Base-by-base conservation (phyloP, 23 red algal species). In the Agarophyton chilense region DNA sequence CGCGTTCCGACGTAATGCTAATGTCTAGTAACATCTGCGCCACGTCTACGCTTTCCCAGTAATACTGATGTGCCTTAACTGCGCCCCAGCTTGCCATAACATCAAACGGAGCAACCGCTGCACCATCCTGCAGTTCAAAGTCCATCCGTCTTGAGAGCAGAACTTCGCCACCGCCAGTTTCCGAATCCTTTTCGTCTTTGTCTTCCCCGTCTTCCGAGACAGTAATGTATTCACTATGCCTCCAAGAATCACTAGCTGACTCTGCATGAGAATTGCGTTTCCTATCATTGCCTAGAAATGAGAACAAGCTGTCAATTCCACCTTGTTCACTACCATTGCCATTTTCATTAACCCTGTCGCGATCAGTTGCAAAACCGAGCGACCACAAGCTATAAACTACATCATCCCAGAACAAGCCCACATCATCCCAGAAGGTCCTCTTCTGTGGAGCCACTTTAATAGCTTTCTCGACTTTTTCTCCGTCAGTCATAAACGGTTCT, bases 41-140 rank as follows among this genome's bases (percentile, higher is more conserved):
- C n/a, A 87, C 64, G 47, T 87, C 82, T 22, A 87, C 63, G 49
- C 54, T 66, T 29, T 87, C 54, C 82, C 82, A 87, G 49, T 87
- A 87, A 57, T 87, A 87, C 24, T 58, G 51, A 87, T 87, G 82
- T n/a, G 82, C 82, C 65, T 87, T 87, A 3, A 87, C 62, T 13
- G 82, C 82, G 40, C 82, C 82, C 82, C 82, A 87, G 43, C 82
- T 87, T 10, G 82, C 82, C 82, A 87, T 73, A 1, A 87, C 82
- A 72, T 87, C 82, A 58, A 87, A 57, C 4, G 82, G 82, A 42
- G 82, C 54, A 19, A 73, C 61, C 1, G 54, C 39, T 44, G 74
- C 65, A 34, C 82, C 82, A 57, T 87, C 82, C 47, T 73, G 61
- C 13, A 87, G 51, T 56, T 87, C 82, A 75, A 66, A 87, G 25